Percentiles rank a stretch among this genome's conserved stretches.
phyloP scores from a whole-genome alignment of 352 stramenopile genomes.

The Phytophthora colocasiae region DNA sequence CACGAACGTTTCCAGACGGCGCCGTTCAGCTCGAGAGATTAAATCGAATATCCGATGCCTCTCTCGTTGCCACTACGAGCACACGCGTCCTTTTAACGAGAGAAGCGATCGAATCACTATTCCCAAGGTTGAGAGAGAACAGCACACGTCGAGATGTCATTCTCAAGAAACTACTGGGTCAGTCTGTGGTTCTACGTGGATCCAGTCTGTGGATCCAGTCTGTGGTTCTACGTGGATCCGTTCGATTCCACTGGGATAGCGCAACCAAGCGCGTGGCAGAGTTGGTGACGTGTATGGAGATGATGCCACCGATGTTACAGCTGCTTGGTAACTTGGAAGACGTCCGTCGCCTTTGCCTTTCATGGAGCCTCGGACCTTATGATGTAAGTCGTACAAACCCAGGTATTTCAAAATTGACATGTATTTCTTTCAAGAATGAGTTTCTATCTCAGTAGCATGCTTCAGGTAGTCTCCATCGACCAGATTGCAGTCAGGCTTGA shows the following conservation, averaged over 20 bases:
- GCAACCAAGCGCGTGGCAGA: not conserved
- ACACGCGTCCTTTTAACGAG: not conserved
- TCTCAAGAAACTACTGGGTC: not conserved
- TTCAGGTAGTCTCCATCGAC: not conserved
- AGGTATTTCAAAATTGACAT: too few species aligned
- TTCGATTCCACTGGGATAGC: slow-evolving; percentile 9
- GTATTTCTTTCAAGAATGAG: too few species aligned
- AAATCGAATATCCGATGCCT: not conserved
- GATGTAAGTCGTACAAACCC: too few species aligned
- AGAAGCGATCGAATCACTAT: not conserved
- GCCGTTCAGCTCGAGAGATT: not conserved
- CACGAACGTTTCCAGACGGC: not conserved
- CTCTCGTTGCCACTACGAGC: not conserved
- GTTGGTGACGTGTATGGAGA: not conserved
- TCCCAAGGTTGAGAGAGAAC: slow-evolving; percentile 6
- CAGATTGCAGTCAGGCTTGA: not conserved
- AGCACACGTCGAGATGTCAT: not conserved
- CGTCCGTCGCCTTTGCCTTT: not conserved
- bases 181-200: not conserved
- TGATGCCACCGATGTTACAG: slow-evolving; percentile 3
- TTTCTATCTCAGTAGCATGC: not conserved
- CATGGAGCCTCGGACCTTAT: not conserved
- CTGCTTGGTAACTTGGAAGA: slow-evolving; percentile 10
- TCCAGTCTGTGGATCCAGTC: too few species aligned
- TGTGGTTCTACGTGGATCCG: slow-evolving; percentile 1